A percentile compares a stretch with the other conserved stretches of the same genome.
phyloP scores from a whole-genome alignment of 345 rosid species.

The Boechera retrofracta region DNA sequence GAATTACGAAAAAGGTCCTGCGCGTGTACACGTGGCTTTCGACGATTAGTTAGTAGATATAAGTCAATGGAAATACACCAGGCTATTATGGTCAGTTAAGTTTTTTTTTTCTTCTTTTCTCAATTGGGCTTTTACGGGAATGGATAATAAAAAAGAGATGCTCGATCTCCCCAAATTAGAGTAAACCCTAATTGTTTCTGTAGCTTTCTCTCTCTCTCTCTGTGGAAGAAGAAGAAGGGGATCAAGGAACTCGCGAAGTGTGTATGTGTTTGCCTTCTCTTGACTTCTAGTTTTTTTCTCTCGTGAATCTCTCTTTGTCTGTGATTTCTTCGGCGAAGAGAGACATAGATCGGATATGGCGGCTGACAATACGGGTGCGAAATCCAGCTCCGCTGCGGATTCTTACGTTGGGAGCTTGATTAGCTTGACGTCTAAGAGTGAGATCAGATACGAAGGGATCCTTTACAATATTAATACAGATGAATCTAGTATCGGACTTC shows the following conservation, averaged over 20 bases:
- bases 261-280: conserved; percentile 24
- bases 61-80: conserved; percentile 5
- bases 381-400: conserved; percentile 78
- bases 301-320: conserved; percentile 33
- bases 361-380: conserved; percentile 60
- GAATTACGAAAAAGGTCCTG: background rate
- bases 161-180: conserved; percentile 44
- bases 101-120: background rate
- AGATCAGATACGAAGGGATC: conserved; percentile 95
- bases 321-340: conserved; percentile 37
- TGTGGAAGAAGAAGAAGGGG: background rate
- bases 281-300: background rate
- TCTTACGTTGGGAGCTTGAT: conserved; percentile 97
- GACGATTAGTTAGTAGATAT: background rate
- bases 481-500: conserved; percentile 93
- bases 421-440: conserved; percentile 94
- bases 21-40: background rate
- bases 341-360: conserved; percentile 57
- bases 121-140: conserved; percentile 33
- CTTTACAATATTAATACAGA: conserved; percentile 92
- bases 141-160: conserved; percentile 35
- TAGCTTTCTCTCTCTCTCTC: conserved; percentile 14
- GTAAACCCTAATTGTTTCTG: conserved; percentile 53
- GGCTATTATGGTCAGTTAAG: conserved; percentile 29
- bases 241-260: conserved; percentile 35